phyloP scores from a whole-genome alignment of 2,329 filamentous ascomycete genomes.

The Cucurbitaria berberidis region DNA sequence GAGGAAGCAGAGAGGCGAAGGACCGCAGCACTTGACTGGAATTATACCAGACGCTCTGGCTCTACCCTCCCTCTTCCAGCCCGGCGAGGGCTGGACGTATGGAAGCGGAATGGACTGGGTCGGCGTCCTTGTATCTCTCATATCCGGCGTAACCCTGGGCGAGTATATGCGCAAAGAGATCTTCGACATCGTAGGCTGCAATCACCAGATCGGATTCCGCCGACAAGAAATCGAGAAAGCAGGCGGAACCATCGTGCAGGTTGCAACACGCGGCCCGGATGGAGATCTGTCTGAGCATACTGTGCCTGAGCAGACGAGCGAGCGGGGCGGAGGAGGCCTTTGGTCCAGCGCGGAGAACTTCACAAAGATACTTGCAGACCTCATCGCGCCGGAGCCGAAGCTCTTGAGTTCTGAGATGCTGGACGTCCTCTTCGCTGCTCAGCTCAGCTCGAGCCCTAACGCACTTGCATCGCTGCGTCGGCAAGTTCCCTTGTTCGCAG shows the following conservation, averaged over 20 bases:
- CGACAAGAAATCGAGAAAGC: not conserved
- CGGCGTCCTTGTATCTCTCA: slow-evolving; percentile 49
- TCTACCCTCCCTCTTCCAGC: slow-evolving; percentile 37
- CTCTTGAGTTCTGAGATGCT: slow-evolving; percentile 4
- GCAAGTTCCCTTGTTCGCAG: slow-evolving; percentile 2
- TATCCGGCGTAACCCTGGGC: slow-evolving; percentile 38
- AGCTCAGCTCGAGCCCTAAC: not conserved
- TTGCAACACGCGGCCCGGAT: not conserved
- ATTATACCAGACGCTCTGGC: slow-evolving; percentile 39
- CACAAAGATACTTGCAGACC: slow-evolving; percentile 8
- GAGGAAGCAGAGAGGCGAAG: slow-evolving; percentile 42
- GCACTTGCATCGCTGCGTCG: slow-evolving; percentile 1
- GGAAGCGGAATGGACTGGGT: slow-evolving; percentile 57
- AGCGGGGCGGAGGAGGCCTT: slow-evolving; percentile 16
- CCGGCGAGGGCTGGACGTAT: slow-evolving; percentile 58
- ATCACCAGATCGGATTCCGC: slow-evolving; percentile 6
- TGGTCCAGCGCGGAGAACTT: slow-evolving; percentile 4
- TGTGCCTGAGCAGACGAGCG: slow-evolving; percentile 1
- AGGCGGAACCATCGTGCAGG: not conserved
- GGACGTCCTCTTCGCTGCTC: slow-evolving; percentile 7
- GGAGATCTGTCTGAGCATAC: not conserved
- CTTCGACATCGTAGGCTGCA: slow-evolving; percentile 5
- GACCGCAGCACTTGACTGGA: slow-evolving; percentile 1
- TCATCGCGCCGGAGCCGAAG: slow-evolving; percentile 4
- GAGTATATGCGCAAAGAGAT: slow-evolving; percentile 33